A percentile compares a stretch with the other conserved stretches of the same genome.
phyloP scores from a whole-genome alignment of 257 asterid genomes.

The Handroanthus guayacan region DNA sequence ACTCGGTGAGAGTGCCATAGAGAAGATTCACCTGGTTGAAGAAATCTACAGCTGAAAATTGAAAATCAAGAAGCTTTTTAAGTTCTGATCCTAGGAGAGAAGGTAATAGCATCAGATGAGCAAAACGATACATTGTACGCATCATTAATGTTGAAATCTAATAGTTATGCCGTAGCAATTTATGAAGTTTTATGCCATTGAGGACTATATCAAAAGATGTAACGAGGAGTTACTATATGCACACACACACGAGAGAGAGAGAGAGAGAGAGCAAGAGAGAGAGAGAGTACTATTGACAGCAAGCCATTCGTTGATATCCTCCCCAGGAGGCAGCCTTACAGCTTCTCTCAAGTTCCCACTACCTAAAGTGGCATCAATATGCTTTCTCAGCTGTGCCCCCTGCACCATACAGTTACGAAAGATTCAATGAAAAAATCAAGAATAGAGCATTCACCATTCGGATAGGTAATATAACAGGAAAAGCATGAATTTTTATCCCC shows the following conservation, averaged over 20 bases:
- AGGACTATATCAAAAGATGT: constrained; percentile 1
- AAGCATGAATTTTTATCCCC: constrained; percentile 20
- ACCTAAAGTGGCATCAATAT: constrained; percentile 92
- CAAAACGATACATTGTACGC: not conserved
- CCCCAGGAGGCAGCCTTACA: constrained; percentile 94
- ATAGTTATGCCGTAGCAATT: not conserved
- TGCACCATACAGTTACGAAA: constrained; percentile 39
- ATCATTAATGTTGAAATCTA: constrained; percentile 1
- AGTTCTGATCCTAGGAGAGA: constrained; percentile 40
- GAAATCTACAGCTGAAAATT: constrained; percentile 87
- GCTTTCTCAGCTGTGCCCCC: constrained; percentile 94
- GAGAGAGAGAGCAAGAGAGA: constrained; percentile 37
- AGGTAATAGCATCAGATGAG: constrained; percentile 13
- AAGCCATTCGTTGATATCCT: constrained; percentile 92
- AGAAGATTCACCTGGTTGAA: constrained; percentile 97
- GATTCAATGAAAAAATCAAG: constrained; percentile 7
- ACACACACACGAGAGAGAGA: constrained; percentile 29
- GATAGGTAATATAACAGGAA: constrained; percentile 19
- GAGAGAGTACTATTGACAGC: constrained; percentile 81
- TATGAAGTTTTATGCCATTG: constrained; percentile 1
- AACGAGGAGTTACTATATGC: not conserved
- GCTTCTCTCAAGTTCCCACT: constrained; percentile 97
- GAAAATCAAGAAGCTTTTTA: constrained; percentile 43
- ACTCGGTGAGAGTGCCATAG: constrained; percentile 92
- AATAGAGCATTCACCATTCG: constrained; percentile 8